A percentile compares a stretch with the other conserved stretches of the same genome.
These are phyloP conservation scores for Colletotrichum sp. DNA, from an alignment of 2,329 filamentous ascomycete genomes.

Conservation along the genomic window DNA sequence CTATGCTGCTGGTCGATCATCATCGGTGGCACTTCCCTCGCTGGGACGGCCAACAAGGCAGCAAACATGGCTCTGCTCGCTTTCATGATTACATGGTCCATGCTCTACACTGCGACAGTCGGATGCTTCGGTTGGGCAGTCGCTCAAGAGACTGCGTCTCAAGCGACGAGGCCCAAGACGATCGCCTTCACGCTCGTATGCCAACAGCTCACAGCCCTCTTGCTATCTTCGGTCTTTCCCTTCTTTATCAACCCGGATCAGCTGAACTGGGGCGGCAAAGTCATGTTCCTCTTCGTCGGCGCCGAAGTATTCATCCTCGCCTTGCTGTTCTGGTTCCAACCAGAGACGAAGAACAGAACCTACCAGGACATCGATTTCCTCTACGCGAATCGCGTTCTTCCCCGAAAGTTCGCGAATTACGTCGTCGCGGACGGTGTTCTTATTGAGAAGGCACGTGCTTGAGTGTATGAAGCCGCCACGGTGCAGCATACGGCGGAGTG, in stretches of 20 bases:
- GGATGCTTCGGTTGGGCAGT: constrained; percentile 34
- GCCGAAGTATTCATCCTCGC: constrained; percentile 37
- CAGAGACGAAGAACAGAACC: constrained; percentile 42
- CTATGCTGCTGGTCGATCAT: background rate
- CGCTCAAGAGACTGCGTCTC: constrained; percentile 30
- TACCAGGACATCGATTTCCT: constrained; percentile 37
- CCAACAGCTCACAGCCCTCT: constrained; percentile 31
- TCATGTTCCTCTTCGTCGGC: constrained; percentile 41
- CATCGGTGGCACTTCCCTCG: background rate
- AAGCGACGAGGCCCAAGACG: constrained; percentile 32
- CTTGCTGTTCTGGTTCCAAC: constrained; percentile 36
- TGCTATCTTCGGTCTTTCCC: constrained; percentile 31
- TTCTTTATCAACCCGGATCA: constrained; percentile 43
- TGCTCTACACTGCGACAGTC: constrained; percentile 31
- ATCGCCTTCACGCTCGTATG: constrained; percentile 32
- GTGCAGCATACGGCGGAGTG: background rate
- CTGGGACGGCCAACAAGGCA: background rate
- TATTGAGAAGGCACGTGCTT: constrained; percentile 1
- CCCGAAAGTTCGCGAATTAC: constrained; percentile 28
- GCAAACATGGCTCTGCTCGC: constrained; percentile 30
- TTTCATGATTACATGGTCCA: constrained; percentile 35
- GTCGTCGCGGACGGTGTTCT: constrained; percentile 21
- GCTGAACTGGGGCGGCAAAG: constrained; percentile 40
- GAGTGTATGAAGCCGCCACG: background rate
- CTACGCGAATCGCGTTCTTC: constrained; percentile 28